Evolutionary conservation across 2,329 filamentous ascomycete genomes (phyloP).

Genomic region (Meredithiella fracta): DNA sequence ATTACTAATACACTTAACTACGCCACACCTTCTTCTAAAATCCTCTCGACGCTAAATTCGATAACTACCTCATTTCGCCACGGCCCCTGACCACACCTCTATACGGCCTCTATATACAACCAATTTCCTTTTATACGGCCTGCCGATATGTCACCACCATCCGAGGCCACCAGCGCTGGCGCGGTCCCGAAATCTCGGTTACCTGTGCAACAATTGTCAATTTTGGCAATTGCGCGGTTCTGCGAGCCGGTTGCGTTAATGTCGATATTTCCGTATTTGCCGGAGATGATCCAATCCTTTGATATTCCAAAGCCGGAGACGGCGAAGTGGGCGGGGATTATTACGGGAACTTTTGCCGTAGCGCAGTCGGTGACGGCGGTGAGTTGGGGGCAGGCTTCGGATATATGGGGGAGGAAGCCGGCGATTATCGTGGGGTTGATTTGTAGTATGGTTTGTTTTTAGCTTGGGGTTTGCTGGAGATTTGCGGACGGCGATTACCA

Average conservation of each 20-base stretch:
- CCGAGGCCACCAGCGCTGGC: too few species aligned
- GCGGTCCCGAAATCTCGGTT: neutral
- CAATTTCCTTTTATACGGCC: too few species aligned
- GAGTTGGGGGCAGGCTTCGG: conserved; percentile 60
- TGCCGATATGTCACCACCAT: too few species aligned
- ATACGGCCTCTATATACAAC: too few species aligned
- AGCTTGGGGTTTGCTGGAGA: conserved; percentile 66
- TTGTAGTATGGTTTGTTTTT: conserved; percentile 66
- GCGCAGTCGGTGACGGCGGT: conserved; percentile 57
- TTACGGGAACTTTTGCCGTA: conserved; percentile 55
- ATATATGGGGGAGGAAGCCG: conserved; percentile 66
- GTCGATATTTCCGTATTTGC: conserved; percentile 53
- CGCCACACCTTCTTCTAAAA: too few species aligned
- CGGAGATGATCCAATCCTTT: conserved; percentile 73
- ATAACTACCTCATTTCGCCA: too few species aligned
- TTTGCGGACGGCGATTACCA: conserved; percentile 61
- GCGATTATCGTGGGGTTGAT: conserved; percentile 57
- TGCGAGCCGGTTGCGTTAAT: conserved; percentile 60
- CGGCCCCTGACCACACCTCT: too few species aligned
- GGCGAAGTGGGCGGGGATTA: conserved; percentile 65
- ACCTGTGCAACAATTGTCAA: conserved; percentile 1
- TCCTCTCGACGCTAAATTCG: too few species aligned
- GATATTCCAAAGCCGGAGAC: conserved; percentile 54
- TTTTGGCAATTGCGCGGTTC: conserved; percentile 56
- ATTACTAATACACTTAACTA: too few species aligned